Evolutionary conservation across 2,329 filamentous ascomycete species (phyloP).

Genomic region (Fusarium beomiforme): DNA sequence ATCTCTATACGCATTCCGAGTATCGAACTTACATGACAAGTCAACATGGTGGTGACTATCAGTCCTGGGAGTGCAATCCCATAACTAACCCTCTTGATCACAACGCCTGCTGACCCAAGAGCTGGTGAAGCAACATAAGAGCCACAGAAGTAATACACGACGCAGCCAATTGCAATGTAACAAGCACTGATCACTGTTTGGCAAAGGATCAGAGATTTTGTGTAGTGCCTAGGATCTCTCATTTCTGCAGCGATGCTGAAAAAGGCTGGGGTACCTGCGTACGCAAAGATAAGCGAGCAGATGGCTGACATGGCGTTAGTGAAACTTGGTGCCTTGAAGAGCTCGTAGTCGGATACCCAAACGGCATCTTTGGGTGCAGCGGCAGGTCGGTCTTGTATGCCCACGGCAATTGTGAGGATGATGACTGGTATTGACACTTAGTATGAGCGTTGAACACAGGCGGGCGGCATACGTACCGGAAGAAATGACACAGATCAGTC

Average conservation of each 20-base stretch:
- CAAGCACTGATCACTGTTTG: slow-evolving; percentile 43
- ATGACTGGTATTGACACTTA: slow-evolving; percentile 7
- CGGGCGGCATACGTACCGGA: background rate
- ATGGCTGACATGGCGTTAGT: slow-evolving; percentile 40
- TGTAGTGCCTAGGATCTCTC: slow-evolving; percentile 41
- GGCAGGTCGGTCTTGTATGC: slow-evolving; percentile 28
- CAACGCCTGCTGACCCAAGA: slow-evolving; percentile 53
- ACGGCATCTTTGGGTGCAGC: slow-evolving; percentile 12
- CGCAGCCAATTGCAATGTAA: slow-evolving; percentile 46
- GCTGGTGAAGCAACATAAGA: slow-evolving; percentile 58
- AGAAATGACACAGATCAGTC: slow-evolving; percentile 10
- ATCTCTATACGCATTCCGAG: fast-evolving
- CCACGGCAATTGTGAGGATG: slow-evolving; percentile 34
- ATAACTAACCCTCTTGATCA: slow-evolving; percentile 56
- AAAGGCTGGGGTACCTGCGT: slow-evolving; percentile 48
- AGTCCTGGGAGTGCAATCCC: slow-evolving; percentile 46
- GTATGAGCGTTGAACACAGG: fast-evolving
- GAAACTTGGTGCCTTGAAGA: slow-evolving; percentile 13
- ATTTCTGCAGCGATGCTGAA: slow-evolving; percentile 47
- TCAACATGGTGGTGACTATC: slow-evolving; percentile 36
- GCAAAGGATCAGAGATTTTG: slow-evolving; percentile 37
- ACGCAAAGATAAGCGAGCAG: slow-evolving; percentile 49
- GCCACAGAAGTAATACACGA: slow-evolving; percentile 58
- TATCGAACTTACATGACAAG: slow-evolving; percentile 35
- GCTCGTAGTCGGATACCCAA: slow-evolving; percentile 19